These are phyloP conservation scores for Chytridium lagenaria DNA, from an alignment of 371 early-diverging fungal species.

Conservation along the genomic window DNA sequence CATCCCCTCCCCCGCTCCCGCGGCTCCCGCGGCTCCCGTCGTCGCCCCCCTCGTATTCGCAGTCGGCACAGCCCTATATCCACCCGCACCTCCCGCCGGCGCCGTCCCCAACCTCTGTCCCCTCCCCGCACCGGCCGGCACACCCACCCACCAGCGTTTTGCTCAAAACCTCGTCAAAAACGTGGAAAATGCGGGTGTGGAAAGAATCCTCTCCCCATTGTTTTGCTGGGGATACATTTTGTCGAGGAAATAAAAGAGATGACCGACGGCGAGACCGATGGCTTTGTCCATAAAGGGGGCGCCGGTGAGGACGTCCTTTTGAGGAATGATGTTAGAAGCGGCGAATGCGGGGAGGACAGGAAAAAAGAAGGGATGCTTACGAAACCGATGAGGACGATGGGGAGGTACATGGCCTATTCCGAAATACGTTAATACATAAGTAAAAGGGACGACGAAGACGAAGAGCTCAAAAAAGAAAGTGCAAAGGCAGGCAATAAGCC, in stretches of 20 bases:
- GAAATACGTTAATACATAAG: too few species aligned
- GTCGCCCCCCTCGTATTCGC: neutral
- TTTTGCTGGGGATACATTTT: slow-evolving; percentile 47
- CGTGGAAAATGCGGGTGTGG: slow-evolving; percentile 40
- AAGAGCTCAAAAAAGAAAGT: neutral
- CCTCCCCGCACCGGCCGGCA: neutral
- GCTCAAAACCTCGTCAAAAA: slow-evolving; percentile 24
- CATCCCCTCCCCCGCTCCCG: neutral
- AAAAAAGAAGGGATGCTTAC: slow-evolving; percentile 22
- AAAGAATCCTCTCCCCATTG: slow-evolving; percentile 37
- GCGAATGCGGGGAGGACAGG: too few species aligned
- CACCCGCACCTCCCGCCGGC: neutral
- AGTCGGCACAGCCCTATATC: slow-evolving; percentile 6
- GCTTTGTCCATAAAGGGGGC: slow-evolving; percentile 36
- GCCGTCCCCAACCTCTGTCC: slow-evolving; percentile 7
- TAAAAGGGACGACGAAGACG: too few species aligned
- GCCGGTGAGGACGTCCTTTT: slow-evolving; percentile 42
- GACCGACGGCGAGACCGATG: slow-evolving; percentile 46
- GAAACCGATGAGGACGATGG: slow-evolving; percentile 70
- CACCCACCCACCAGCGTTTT: too few species aligned
- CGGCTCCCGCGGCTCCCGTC: neutral
- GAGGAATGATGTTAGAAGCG: too few species aligned
- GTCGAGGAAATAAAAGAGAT: slow-evolving; percentile 51
- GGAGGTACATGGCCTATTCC: slow-evolving; percentile 69
- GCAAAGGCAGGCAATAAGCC: neutral